Base-by-base conservation (phyloP, 2,329 filamentous ascomycete species). In the Trichoderma pleuroti region DNA sequence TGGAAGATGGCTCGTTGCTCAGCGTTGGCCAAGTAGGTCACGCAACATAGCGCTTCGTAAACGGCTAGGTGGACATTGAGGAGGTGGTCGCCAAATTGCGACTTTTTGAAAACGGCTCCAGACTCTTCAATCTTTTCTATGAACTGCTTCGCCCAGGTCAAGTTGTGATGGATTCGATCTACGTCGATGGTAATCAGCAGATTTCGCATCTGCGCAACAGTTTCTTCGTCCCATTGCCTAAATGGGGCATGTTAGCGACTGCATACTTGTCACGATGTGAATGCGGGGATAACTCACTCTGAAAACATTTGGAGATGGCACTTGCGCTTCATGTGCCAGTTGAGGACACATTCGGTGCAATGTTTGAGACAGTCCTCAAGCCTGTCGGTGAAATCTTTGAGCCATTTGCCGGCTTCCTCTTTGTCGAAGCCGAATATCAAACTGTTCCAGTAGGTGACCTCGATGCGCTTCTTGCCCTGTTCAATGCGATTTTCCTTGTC, bases 21-120 rank as follows among this genome's bases (percentile, higher is more conserved):
- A 1, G 85, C 82, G n/a, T 83, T 75, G 57, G 81, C 86, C 72
- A 98, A 84, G 77, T 97, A 93, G 1, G 91, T 86, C 74, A 94
- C 89, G 79, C 92, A 97, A 79, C 94, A 97, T 65, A 98, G 83
- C 0, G 92, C 91, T 79, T 98, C 95, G 76, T 97, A 97, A 34
- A 98, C 88, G 12, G 93, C 91, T 71, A 96, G 87, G 64, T 97
- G 87, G 8, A 93, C 89, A 32, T 87, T 83, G 2, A 86, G 82
- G 32, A 87, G 81, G 8, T 85, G 78, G 24, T 82, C 81, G 14
- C 83, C 84, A 46, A 87, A 81, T 66, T 83, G 82, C 0, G 81
- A 76, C 52, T 84, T 84, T 60, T 82, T 83, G 78, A 87, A 87
- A 3, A 78, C 77, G 2, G 81, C 81, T 26, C 86, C 83, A 10